These are phyloP conservation scores for Medicago ruthenica DNA, from an alignment of 306 rosid genomes.

Conservation along the genomic window DNA sequence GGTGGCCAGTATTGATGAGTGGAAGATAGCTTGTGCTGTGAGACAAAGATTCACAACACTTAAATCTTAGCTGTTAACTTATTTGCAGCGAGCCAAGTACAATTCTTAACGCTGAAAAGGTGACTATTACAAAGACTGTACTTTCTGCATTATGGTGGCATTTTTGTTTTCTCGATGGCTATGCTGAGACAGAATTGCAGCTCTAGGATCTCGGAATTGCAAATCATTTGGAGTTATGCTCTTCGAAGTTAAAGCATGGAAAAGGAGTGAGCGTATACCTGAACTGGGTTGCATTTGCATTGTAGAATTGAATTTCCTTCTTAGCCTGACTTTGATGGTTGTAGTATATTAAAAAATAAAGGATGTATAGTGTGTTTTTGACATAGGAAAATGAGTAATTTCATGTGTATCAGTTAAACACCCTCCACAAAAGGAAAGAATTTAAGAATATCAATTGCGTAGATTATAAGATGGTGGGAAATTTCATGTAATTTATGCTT, in stretches of 20 bases:
- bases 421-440: background rate
- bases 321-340: background rate
- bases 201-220: constrained; percentile 24
- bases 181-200: constrained; percentile 7
- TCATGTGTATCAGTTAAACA: background rate
- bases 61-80: constrained; percentile 50
- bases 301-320: constrained; percentile 24
- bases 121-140: background rate
- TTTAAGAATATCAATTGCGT: background rate
- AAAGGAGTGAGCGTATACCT: constrained; percentile 10
- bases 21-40: constrained; percentile 76
- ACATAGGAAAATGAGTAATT: background rate
- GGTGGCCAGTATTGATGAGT: too few species aligned
- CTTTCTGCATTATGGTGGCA: constrained; percentile 8
- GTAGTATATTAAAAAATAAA: constrained; percentile 6
- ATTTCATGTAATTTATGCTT: constrained; percentile 19
- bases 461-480: constrained; percentile 21
- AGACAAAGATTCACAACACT: constrained; percentile 72
- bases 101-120: constrained; percentile 4
- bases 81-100: constrained; percentile 20
- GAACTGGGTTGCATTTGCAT: constrained; percentile 5
- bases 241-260: background rate
- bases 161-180: constrained; percentile 28
- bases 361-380: constrained; percentile 18
- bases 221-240: constrained; percentile 12